A percentile compares a stretch with the other conserved stretches of the same genome.
These are phyloP conservation scores for Mycena vulgaris DNA, from an alignment of 768 basidiomycete genomes.

Conservation along the genomic window DNA sequence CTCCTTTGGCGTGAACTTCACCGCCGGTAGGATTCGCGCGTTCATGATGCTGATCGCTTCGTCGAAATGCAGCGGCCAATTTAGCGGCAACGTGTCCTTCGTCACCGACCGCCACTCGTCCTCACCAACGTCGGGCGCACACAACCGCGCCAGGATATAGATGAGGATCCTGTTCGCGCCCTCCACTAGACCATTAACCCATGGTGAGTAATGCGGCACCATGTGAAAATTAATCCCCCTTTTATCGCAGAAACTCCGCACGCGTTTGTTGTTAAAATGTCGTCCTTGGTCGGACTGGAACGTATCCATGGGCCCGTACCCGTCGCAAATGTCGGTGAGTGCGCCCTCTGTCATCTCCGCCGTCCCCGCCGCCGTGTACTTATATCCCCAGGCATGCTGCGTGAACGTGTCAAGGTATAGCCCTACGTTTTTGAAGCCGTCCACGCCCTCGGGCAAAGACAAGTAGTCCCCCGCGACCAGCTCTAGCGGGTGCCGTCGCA, in stretches of 20 bases:
- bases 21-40: conserved; percentile 41
- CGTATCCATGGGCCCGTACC: no score
- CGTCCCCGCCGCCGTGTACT: no score
- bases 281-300: conserved; percentile 46
- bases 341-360: no score
- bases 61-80: conserved; percentile 42
- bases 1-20: conserved; percentile 42
- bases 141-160: conserved; percentile 37
- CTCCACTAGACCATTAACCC: conserved; percentile 47
- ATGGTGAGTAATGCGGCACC: conserved; percentile 42
- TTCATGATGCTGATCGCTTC: conserved; percentile 40
- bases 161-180: conserved; percentile 42
- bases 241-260: conserved; percentile 32
- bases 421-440: conserved; percentile 36
- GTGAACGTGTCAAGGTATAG: conserved; percentile 38
- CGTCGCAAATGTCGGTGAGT: no score
- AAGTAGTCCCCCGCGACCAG: conserved; percentile 48
- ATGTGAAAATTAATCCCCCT: conserved; percentile 29
- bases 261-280: conserved; percentile 43
- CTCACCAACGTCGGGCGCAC: conserved; percentile 39
- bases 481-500: conserved; percentile 45
- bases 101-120: conserved; percentile 20
- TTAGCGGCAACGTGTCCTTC: conserved; percentile 33
- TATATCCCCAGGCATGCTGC: conserved; percentile 14
- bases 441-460: conserved; percentile 40